phyloP scores from a whole-genome alignment of 352 stramenopile species.

The Pythium vanterpoolii region DNA sequence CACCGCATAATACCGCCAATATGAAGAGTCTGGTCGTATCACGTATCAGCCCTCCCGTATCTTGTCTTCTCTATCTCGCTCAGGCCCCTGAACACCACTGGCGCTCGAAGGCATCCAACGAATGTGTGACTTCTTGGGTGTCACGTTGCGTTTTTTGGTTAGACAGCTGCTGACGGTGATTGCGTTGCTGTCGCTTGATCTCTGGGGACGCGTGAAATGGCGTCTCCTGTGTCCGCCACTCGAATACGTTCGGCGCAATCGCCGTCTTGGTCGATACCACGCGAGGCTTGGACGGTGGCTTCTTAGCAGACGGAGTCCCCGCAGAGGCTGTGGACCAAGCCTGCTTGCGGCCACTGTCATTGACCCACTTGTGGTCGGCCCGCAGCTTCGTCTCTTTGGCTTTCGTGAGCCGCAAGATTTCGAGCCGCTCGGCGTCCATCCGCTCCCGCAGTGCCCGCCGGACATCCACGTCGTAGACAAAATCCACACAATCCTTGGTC shows the following conservation, averaged over 20 bases:
- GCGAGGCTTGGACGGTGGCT: background rate
- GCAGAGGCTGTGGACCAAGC: constrained; percentile 21
- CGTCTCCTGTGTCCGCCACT: constrained; percentile 36
- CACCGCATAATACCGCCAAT: constrained; percentile 53
- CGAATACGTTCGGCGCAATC: constrained; percentile 34
- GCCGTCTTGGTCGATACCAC: constrained; percentile 24
- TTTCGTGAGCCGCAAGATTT: constrained; percentile 26
- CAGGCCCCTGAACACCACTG: background rate
- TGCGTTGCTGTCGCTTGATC: background rate
- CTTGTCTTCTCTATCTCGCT: background rate
- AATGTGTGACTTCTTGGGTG: constrained; percentile 26
- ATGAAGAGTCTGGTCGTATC: background rate
- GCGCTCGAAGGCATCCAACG: constrained; percentile 25
- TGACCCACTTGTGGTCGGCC: constrained; percentile 44
- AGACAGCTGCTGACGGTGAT: constrained; percentile 18
- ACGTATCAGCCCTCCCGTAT: background rate
- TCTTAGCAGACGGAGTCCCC: background rate
- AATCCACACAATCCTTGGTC: constrained; percentile 45
- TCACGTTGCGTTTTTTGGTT: too few species aligned
- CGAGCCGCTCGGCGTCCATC: constrained; percentile 46
- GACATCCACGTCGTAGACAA: constrained; percentile 65
- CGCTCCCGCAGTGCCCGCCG: constrained; percentile 51
- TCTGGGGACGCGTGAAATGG: constrained; percentile 11
- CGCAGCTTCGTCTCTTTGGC: constrained; percentile 41
- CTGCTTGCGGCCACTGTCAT: constrained; percentile 19